A percentile compares a stretch with the other conserved stretches of the same genome.
phyloP scores from a whole-genome alignment of 176 grass and related monocot species.

The Raddia guianensis region DNA sequence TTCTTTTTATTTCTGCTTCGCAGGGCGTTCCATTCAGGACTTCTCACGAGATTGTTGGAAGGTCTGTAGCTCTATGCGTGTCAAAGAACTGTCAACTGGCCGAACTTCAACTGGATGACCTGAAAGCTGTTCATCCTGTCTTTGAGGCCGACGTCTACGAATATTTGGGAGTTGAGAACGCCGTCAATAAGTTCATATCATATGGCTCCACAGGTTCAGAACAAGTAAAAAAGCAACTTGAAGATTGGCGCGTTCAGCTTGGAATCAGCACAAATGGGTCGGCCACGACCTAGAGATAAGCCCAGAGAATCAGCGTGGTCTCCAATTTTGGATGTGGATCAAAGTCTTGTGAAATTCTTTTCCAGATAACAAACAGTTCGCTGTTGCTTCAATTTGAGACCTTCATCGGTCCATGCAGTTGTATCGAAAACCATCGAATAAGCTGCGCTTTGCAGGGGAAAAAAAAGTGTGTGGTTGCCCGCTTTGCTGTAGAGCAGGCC shows the following conservation, averaged over 20 bases:
- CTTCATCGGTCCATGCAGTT: neutral
- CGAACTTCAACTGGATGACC: slow-evolving; percentile 69
- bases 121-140: slow-evolving; percentile 65
- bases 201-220: slow-evolving; percentile 84
- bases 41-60: slow-evolving; percentile 92
- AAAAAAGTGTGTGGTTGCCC: neutral
- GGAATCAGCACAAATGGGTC: slow-evolving; percentile 43
- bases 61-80: slow-evolving; percentile 76
- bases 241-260: slow-evolving; percentile 68
- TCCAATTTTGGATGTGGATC: slow-evolving; percentile 32
- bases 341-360: slow-evolving; percentile 22
- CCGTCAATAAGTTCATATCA: slow-evolving; percentile 89
- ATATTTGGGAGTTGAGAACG: slow-evolving; percentile 81
- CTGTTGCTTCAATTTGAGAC: neutral
- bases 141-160: slow-evolving; percentile 81
- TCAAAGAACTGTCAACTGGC: slow-evolving; percentile 77
- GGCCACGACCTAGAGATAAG: slow-evolving; percentile 24
- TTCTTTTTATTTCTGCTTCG: neutral
- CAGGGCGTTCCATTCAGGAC: slow-evolving; percentile 93
- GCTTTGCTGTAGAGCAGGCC: neutral
- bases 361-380: neutral
- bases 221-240: slow-evolving; percentile 75
- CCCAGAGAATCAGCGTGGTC: neutral
- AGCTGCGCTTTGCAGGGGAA: neutral
- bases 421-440: neutral